Evolutionary conservation across 2,329 filamentous ascomycete genomes (phyloP), one percentile per base, ranked within the genome.

Genomic region (Pseudogymnoascus sp.): DNA sequence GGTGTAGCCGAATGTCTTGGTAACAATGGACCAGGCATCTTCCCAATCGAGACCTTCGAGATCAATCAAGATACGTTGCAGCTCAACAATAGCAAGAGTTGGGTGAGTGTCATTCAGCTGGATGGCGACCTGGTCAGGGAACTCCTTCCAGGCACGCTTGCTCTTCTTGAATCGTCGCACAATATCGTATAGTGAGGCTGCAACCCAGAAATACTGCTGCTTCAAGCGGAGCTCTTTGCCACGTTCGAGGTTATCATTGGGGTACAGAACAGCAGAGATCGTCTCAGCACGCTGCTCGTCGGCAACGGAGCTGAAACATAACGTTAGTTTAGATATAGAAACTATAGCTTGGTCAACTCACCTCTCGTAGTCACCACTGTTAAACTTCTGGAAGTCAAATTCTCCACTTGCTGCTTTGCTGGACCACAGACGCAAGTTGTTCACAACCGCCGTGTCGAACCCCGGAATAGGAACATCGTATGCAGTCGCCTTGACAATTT

Each of bases 161-260:
- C 91, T 86, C 83, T 97, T 99, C 82, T 97, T 99, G 86, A 97
- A 99, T 63, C 94, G 87, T 62, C 94, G 89, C 63, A 99, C 89
- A 72, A 99, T 99, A 70, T 99, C 94, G 72, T 91, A 91, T 3
- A 99, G 82, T 14, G 94, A 99, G 14, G 94, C 94, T 59, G 94
- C 92, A 71, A 96, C 96, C 94, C 94, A 99, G 79, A 99, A 99
- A 81, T 99, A 99, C 75, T 99, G 94, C 75, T 99, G 94, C 83
- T 99, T 99, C 75, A 99, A 77, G 60, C 94, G 90, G 65, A 99
- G 85, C 79, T 99, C 94, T 76, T 99, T 99, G 65, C 94, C 94
- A 66, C 92, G 85, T 67, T 97, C 93, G 47, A 99, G 84, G 75
- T 96, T 97, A 76, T 97, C 93, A 71, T 99, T 99, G 63, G 94